phyloP scores from a whole-genome alignment of 202 grass and related monocot genomes.

The Digitaria exilis region DNA sequence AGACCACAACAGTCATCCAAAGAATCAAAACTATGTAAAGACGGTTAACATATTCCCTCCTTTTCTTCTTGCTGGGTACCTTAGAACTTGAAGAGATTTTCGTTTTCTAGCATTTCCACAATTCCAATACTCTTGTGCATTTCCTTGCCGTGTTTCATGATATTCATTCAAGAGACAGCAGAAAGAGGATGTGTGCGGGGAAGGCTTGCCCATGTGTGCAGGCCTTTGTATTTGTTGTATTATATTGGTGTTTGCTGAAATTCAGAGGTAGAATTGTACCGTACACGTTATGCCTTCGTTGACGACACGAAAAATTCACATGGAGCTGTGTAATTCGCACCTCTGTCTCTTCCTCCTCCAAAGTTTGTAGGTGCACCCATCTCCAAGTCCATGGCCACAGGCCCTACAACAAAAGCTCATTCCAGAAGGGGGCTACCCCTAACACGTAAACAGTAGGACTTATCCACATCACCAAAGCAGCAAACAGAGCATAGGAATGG shows the following conservation, averaged over 20 bases:
- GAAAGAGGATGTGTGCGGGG: no score
- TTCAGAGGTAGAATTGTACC: no score
- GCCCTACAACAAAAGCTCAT: background rate
- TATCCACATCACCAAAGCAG: constrained; percentile 22
- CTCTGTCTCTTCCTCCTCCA: background rate
- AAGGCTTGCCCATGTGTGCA: no score
- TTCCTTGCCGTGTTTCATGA: background rate
- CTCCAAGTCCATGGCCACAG: background rate
- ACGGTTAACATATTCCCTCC: background rate
- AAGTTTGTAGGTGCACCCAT: background rate
- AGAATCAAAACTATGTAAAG: background rate
- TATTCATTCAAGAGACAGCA: background rate
- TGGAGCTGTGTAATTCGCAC: background rate
- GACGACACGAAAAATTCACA: background rate
- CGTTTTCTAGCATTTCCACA: background rate
- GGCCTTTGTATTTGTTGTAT: no score
- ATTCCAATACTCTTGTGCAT: background rate
- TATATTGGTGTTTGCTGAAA: background rate
- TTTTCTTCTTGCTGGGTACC: background rate
- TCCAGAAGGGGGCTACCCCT: background rate
- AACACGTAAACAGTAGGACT: background rate
- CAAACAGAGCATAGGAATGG: constrained; percentile 15
- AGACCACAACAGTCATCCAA: background rate
- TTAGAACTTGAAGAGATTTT: background rate
- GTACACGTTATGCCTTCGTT: no score